These are phyloP conservation scores for Lachancea kluyveri DNA, from an alignment of 805 yeast genomes.

Conservation along the genomic window DNA sequence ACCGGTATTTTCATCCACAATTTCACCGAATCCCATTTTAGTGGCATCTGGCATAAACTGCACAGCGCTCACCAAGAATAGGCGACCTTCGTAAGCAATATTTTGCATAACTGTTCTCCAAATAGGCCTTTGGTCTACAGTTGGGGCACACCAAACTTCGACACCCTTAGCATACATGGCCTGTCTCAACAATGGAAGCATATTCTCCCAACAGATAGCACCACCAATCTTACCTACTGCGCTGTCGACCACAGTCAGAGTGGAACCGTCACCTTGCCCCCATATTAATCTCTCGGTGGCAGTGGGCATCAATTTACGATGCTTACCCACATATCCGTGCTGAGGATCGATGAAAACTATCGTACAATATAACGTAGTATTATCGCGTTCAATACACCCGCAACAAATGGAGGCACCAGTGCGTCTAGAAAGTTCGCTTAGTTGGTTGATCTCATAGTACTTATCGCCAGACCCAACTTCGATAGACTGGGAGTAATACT, in stretches of 20 bases:
- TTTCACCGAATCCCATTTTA: slow-evolving; percentile 18
- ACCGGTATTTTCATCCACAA: slow-evolving; percentile 19
- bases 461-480: slow-evolving; percentile 29
- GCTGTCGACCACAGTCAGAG: slow-evolving; percentile 34
- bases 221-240: slow-evolving; percentile 37
- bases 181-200: slow-evolving; percentile 36
- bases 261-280: slow-evolving; percentile 44
- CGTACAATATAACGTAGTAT: slow-evolving; percentile 37
- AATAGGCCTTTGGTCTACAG: slow-evolving; percentile 40
- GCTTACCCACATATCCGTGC: slow-evolving; percentile 36
- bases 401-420: slow-evolving; percentile 33
- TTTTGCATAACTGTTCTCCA: slow-evolving; percentile 39
- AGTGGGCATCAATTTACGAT: slow-evolving; percentile 40
- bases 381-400: slow-evolving; percentile 38
- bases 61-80: slow-evolving; percentile 36
- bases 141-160: slow-evolving; percentile 39
- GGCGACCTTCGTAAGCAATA: slow-evolving; percentile 37
- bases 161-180: slow-evolving; percentile 40
- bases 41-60: slow-evolving; percentile 33
- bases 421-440: slow-evolving; percentile 30
- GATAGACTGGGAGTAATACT: slow-evolving; percentile 33
- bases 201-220: slow-evolving; percentile 44
- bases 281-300: slow-evolving; percentile 40
- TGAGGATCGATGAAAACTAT: slow-evolving; percentile 36
- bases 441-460: slow-evolving; percentile 28